Conservation (phyloP, 2,329 filamentous ascomycete species). For the Arthrinium phaeospermum region DNA sequence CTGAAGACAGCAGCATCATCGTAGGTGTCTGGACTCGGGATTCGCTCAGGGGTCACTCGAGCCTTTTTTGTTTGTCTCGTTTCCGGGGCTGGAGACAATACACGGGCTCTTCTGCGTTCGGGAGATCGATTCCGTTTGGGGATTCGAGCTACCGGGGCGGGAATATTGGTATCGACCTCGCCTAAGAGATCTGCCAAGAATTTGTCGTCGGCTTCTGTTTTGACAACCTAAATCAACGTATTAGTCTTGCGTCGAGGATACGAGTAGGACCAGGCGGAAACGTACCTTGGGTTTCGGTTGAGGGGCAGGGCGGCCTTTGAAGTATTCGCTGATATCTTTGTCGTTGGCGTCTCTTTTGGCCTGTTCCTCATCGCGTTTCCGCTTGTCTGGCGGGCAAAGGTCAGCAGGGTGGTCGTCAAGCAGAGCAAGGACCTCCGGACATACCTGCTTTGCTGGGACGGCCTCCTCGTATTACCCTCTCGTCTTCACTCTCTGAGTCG, state of each 20-base stretch:
- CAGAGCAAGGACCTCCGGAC: not conserved
- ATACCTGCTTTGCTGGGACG: slow-evolving; percentile 58
- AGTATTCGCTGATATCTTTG: slow-evolving; percentile 93
- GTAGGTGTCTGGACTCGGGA: slow-evolving; percentile 53
- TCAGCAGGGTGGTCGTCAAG: slow-evolving; percentile 20
- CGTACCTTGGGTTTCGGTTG: slow-evolving; percentile 82
- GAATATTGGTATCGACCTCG: slow-evolving; percentile 82
- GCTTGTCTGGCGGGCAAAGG: slow-evolving; percentile 65
- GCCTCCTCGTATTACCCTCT: slow-evolving; percentile 53
- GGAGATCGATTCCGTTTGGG: slow-evolving; percentile 72
- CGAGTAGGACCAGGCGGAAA: not conserved
- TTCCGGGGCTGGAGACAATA: slow-evolving; percentile 74
- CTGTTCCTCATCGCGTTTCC: slow-evolving; percentile 86
- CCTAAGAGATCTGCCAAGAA: slow-evolving; percentile 86
- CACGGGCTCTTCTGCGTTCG: slow-evolving; percentile 78
- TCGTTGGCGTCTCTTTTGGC: slow-evolving; percentile 86
- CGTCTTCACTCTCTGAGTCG: slow-evolving; percentile 78
- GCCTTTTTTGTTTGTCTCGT: slow-evolving; percentile 63
- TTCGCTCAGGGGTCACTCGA: slow-evolving; percentile 55
- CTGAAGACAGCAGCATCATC: slow-evolving; percentile 65
- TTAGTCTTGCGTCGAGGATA: not conserved
- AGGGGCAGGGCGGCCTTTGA: slow-evolving; percentile 72
- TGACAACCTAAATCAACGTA: slow-evolving; percentile 60
- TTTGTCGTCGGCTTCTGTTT: slow-evolving; percentile 85
- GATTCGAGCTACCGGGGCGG: slow-evolving; percentile 58